Evolutionary conservation across 2,329 filamentous ascomycete species (phyloP), one percentile per base, ranked within the genome.

Genomic region (Penicillium verrucosum): DNA sequence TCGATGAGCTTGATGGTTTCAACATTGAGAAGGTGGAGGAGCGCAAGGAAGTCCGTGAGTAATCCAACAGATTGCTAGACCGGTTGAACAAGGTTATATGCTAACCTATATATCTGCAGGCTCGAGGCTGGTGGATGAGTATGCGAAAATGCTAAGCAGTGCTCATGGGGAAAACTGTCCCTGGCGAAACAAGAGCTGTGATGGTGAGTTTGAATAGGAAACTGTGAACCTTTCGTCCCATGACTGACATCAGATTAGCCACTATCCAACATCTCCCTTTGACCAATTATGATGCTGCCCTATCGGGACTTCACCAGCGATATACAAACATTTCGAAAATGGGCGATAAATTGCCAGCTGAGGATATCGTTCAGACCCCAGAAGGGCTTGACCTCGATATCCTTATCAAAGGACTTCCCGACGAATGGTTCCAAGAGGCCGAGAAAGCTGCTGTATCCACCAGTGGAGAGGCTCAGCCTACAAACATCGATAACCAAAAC

Each of bases 171-270:
- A 91, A 51, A 86, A 86, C 60, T 99, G 93, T 69, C 80, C 94
- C 18, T 99, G 93, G 94, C 85, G 86, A 65, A 89, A 85, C 70
- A 85, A 85, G 58, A 92, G 91, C n/a, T 97, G 92, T 71, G 92
- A 96, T 74, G 86, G 89, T 90, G 78, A 50, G 70, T 62, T n/a
- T 53, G 23, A 10, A 27, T 38, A 9, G 30, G 0, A 3, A 18
- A 27, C 1, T 16, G 7, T 18, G 9, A 2, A 21, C 18, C 1
- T 34, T 36, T 43, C 18, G 21, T 47, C 52, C 25, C 25, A 8
- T 27, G 16, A 45, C 61, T 71, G 54, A 74, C 55, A 43, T 40
- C 16, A 2, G 23, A 12, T 21, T 60, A 83, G 82, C 82, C 60
- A 84, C 85, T 37, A 88, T 88, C 41, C 86, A 88, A 65, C 83